phyloP scores from a whole-genome alignment of 2,329 filamentous ascomycete genomes.

The Emydomyces testavorans region DNA sequence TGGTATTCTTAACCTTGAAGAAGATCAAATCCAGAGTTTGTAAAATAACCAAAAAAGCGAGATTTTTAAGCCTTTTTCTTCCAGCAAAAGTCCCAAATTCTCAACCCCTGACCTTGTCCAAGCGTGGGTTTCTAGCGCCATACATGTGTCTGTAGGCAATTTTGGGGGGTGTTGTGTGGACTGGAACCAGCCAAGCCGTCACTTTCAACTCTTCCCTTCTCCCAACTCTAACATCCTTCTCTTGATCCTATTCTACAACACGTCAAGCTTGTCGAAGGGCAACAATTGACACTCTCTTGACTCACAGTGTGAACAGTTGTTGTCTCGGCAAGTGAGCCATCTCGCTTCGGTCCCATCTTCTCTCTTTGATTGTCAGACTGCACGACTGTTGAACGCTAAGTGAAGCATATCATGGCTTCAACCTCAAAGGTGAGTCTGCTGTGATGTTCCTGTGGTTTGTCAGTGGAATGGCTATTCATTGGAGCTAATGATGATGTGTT shows the following conservation, averaged over 20 bases:
- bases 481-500: conserved; percentile 3
- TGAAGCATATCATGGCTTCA: conserved; percentile 8
- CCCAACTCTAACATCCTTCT: background rate
- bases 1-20: background rate
- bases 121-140: conserved; percentile 11
- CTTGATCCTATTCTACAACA: background rate
- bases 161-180: conserved; percentile 7
- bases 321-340: background rate
- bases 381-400: background rate
- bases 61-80: background rate
- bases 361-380: background rate
- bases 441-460: background rate
- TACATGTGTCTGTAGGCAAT: conserved; percentile 1
- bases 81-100: background rate
- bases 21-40: background rate
- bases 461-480: background rate
- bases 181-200: conserved; percentile 10
- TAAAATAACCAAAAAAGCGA: background rate
- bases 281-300: background rate
- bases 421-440: conserved; percentile 8
- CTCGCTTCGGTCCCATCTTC: background rate
- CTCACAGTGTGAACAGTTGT: background rate
- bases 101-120: conserved; percentile 11
- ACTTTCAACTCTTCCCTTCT: conserved; percentile 2
- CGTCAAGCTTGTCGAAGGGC: background rate